Percentiles rank a stretch among this genome's conserved stretches.
Conservation (phyloP, 2,329 filamentous ascomycete species). For the Verticillium zaregamsianum region DNA sequence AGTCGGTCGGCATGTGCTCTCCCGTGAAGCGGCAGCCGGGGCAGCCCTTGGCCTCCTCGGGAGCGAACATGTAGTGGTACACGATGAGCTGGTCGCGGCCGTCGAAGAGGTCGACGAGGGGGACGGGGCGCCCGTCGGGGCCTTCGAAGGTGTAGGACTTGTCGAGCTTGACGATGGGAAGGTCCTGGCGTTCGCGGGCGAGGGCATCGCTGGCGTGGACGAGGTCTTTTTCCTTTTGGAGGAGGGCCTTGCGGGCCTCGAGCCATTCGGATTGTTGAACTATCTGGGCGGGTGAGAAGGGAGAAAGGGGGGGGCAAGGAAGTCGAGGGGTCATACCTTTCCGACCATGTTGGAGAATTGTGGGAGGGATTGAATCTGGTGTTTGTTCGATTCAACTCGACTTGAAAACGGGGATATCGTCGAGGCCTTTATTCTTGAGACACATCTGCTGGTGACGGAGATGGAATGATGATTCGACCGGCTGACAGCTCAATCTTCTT, state of each 20-base stretch:
- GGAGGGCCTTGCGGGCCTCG: constrained; percentile 24
- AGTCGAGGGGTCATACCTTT: no score
- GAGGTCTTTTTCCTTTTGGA: constrained; percentile 29
- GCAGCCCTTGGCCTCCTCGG: constrained; percentile 28
- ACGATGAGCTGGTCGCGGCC: constrained; percentile 31
- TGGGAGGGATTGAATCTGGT: no score
- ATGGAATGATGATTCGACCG: background rate
- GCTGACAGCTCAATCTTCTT: background rate
- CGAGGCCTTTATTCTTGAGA: background rate
- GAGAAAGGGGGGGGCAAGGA: background rate
- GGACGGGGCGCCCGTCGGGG: constrained; percentile 17
- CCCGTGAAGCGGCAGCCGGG: constrained; percentile 31
- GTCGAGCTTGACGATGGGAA: constrained; percentile 34
- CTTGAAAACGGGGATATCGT: no score
- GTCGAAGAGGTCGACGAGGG: constrained; percentile 26
- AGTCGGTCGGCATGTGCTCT: constrained; percentile 32
- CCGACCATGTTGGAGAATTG: no score
- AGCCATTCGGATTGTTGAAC: constrained; percentile 29
- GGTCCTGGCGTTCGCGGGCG: constrained; percentile 23
- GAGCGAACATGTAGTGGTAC: constrained; percentile 43
- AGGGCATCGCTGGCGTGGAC: constrained; percentile 23
- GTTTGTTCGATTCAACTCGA: no score
- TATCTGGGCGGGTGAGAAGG: constrained; percentile 17
- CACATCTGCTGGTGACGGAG: background rate
- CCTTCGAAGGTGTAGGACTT: constrained; percentile 31